Conservation (phyloP, 257 asterid species). For the Osmanthus fragrans region DNA sequence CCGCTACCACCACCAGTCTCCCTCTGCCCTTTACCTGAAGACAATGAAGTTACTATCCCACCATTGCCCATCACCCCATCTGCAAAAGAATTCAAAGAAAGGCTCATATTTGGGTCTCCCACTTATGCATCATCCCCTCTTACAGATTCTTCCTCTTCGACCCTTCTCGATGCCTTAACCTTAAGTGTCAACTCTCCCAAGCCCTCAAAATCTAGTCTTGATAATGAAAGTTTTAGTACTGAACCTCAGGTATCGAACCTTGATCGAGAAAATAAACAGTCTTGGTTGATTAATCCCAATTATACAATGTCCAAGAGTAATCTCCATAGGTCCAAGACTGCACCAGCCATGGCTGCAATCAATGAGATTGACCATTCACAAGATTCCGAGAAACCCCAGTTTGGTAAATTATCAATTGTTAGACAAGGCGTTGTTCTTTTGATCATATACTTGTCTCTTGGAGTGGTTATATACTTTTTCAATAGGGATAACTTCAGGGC, state of each 20-base stretch:
- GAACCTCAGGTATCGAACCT: slow-evolving; percentile 26
- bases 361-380: slow-evolving; percentile 43
- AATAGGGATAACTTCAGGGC: slow-evolving; percentile 62
- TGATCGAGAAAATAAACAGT: slow-evolving; percentile 43
- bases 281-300: slow-evolving; percentile 72
- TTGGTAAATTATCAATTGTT: slow-evolving; percentile 48
- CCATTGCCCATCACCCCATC: slow-evolving; percentile 55
- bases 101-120: slow-evolving; percentile 66
- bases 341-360: slow-evolving; percentile 88
- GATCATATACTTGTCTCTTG: slow-evolving; percentile 70
- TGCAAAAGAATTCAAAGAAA: slow-evolving; percentile 61
- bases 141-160: slow-evolving; percentile 38
- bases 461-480: slow-evolving; percentile 70
- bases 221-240: slow-evolving; percentile 19
- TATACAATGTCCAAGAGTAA: slow-evolving; percentile 46
- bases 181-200: slow-evolving; percentile 34
- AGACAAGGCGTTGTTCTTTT: slow-evolving; percentile 69
- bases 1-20: slow-evolving; percentile 27
- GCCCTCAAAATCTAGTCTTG: slow-evolving; percentile 22
- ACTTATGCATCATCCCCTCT: slow-evolving; percentile 38
- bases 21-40: slow-evolving; percentile 64
- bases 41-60: slow-evolving; percentile 58
- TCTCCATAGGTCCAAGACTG: slow-evolving; percentile 79
- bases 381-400: slow-evolving; percentile 47
- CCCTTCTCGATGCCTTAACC: slow-evolving; percentile 48